Base-by-base conservation (phyloP, 208 protist species). In the Leishmania tarentolae region DNA sequence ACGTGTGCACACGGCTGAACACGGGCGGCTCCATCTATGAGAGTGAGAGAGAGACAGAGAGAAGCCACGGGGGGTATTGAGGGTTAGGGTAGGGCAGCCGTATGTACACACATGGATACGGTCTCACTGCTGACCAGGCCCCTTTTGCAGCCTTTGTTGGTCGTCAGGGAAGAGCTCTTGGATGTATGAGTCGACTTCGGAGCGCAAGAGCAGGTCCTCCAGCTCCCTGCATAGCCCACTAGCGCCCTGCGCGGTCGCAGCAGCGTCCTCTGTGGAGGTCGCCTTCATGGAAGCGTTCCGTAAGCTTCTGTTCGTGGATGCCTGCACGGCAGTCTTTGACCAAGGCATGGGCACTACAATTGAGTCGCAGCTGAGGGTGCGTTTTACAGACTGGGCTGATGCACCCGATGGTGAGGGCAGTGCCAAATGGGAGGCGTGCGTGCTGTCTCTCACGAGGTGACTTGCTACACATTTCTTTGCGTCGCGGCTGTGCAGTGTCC, bases 111-210 rank as follows among this genome's bases (percentile, higher is more conserved):
- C 28, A 28, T 31, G 3, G n/a, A 11, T 21, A 17, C n/a, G 17
- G 37, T 42, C n/a, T 68, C 11, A 40, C 5, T 44, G 11, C 21
- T 31, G 13, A 9, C 63, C 37, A 37, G 28, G 31, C 6, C 8
- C 8, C 31, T 17, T 35, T 68, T 50, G 37, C 44, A 21, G 46
- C 71, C 6, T 17, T 56, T 13, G 24, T 42, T 5, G 44, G 3
- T 74, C 61, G 9, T 81, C 76, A 5, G 82, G 56, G 57, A 85
- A 85, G 56, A 85, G 82, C 35, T 81, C 82, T 2, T 44, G 82
- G 47, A 85, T 85, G 28, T 24, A 73, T 11, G 59, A 73, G 52
- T 85, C 82, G 57, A 85, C 47, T 40, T 81, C 71, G 7, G 68
- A 70, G 69, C 59, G 79, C 31, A 85, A 42, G 3, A n/a, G 75